These are phyloP conservation scores for Candida cerambycidarum DNA, from an alignment of 805 yeast genomes.

Conservation along the genomic window DNA sequence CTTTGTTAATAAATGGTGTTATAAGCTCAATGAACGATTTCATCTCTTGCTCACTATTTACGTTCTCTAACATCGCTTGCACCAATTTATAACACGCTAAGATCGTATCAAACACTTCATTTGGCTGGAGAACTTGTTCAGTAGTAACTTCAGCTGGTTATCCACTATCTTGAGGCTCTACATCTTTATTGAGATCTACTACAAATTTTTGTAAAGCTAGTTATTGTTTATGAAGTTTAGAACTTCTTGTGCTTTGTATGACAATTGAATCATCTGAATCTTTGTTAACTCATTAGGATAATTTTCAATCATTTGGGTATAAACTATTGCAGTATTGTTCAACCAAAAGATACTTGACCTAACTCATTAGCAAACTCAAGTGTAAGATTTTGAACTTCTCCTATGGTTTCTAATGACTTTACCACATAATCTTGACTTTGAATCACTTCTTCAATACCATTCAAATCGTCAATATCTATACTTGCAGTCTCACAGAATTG, in stretches of 20 bases:
- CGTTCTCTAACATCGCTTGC: constrained; percentile 32
- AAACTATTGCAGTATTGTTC: constrained; percentile 47
- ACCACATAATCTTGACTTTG: constrained; percentile 25
- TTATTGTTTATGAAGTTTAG: constrained; percentile 23
- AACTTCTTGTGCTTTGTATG: constrained; percentile 5
- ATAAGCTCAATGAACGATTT: constrained; percentile 14
- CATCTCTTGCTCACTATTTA: constrained; percentile 12
- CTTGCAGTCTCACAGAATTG: constrained; percentile 51
- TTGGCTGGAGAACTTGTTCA: constrained; percentile 32
- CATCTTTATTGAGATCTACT: not conserved
- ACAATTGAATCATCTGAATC: constrained; percentile 1
- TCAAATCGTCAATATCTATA: constrained; percentile 30
- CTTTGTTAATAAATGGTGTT: constrained; percentile 18
- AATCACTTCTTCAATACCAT: constrained; percentile 34
- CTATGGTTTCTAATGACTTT: constrained; percentile 35
- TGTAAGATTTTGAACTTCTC: constrained; percentile 40
- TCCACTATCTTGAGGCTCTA: constrained; percentile 9
- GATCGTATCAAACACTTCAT: constrained; percentile 36
- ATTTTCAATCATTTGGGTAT: constrained; percentile 46
- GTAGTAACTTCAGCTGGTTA: constrained; percentile 6
- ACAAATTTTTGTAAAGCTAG: constrained; percentile 27
- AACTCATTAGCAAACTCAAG: constrained; percentile 16
- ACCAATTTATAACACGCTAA: constrained; percentile 27
- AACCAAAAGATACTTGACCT: constrained; percentile 32
- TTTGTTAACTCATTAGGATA: not conserved